Base-by-base conservation (phyloP, 2,329 filamentous ascomycete genomes). In the Pseudogymnoascus sp. region DNA sequence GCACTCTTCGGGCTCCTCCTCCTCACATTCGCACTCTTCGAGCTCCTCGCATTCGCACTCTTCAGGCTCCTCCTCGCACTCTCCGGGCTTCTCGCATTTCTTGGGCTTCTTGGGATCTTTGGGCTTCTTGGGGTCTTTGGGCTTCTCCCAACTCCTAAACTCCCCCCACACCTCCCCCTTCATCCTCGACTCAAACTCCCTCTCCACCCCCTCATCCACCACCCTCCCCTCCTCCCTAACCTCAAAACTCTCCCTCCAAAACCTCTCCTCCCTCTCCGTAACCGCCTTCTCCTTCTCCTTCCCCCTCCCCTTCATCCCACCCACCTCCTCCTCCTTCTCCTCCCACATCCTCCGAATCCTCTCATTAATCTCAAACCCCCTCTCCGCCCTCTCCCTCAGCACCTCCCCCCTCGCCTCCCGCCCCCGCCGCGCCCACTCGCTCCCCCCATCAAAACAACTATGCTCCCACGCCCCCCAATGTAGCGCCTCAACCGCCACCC, bases 351-450 rank as follows among this genome's bases (percentile, higher is more conserved):
- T 17, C n/a, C 8, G 7, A 53, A 53, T 53, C 47, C 47, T 7
- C 15, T 4, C 4, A 31, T 53, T 11, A 63, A 60, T 23, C 35
- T 31, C 28, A 62, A 28, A 42, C 7, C 36, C 66, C 67, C 70
- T 77, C 63, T 72, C 72, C 3, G 85, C 70, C 1, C 82, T 83
- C 65, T 80, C 83, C 0, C 78, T 79, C 3, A 85, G 67, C 38
- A 85, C 67, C 68, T 83, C 82, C 4, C 64, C 65, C 1, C 81
- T 83, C n/a, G 85, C 77, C 70, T 85, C 82, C 1, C 63, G 66
- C 8, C 47, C 47, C 2, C 23, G 47, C 3, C 1, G 6, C 17
- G 47, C 47, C 47, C 47, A 53, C 15, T 33, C 47, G 7, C 47
- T 53, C 2, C 3, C 3, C 15, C 47, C 47, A 28, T 53, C 47